phyloP scores from a whole-genome alignment of 2,329 filamentous ascomycete genomes.

The Thyridium curvatum region DNA sequence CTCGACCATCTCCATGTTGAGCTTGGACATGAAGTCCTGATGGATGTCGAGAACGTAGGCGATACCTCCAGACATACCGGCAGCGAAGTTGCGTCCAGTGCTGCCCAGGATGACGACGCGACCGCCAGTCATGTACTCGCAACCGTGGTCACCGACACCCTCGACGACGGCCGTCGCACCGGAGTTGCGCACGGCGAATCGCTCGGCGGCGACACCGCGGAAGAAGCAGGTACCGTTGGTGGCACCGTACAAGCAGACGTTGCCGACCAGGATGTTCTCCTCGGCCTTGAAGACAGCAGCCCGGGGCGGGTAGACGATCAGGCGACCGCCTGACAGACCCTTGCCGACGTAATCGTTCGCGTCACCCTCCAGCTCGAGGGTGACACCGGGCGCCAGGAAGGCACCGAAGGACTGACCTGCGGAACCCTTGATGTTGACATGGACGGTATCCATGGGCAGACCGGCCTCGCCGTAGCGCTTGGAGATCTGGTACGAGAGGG shows the following conservation, averaged over 20 bases:
- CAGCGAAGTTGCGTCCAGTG: slow-evolving; percentile 94
- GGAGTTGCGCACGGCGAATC: slow-evolving; percentile 94
- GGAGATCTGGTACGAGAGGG: slow-evolving; percentile 91
- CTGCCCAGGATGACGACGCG: slow-evolving; percentile 80
- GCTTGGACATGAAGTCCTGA: slow-evolving; percentile 83
- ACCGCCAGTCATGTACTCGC: slow-evolving; percentile 98
- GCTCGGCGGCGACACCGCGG: slow-evolving; percentile 92
- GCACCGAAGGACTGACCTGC: slow-evolving; percentile 96
- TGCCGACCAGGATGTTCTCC: slow-evolving; percentile 90
- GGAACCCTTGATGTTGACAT: slow-evolving; percentile 93
- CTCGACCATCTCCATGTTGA: slow-evolving; percentile 98
- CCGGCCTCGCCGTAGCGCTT: slow-evolving; percentile 86
- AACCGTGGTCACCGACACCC: slow-evolving; percentile 91
- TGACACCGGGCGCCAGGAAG: slow-evolving; percentile 87
- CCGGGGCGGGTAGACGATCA: slow-evolving; percentile 90
- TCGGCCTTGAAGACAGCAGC: slow-evolving; percentile 91
- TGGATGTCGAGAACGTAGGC: slow-evolving; percentile 89
- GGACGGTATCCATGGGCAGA: slow-evolving; percentile 85
- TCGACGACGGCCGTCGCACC: slow-evolving; percentile 95
- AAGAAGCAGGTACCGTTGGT: slow-evolving; percentile 91
- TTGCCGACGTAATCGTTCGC: slow-evolving; percentile 97
- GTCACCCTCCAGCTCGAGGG: slow-evolving; percentile 91
- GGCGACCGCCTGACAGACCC: slow-evolving; percentile 83
- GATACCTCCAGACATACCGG: slow-evolving; percentile 97
- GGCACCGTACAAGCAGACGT: slow-evolving; percentile 91